Percentiles rank a stretch among this genome's conserved stretches.
These are phyloP conservation scores for Aspergillus transmontanensis DNA, from an alignment of 2,329 filamentous ascomycete species.

Conservation along the genomic window DNA sequence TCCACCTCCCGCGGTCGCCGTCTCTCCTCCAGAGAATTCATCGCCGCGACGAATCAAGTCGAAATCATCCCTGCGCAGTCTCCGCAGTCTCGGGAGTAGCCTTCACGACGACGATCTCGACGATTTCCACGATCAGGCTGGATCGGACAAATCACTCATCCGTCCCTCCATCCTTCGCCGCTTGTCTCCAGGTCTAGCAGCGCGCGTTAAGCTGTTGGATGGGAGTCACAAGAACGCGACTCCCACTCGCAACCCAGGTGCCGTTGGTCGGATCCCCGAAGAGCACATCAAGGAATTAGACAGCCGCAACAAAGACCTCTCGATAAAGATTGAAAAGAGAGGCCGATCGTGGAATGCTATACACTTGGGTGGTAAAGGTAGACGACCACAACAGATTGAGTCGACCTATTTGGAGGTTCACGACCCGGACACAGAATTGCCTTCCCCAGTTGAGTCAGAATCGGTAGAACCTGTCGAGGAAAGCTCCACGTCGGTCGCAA, in stretches of 20 bases:
- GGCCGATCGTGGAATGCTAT: slow-evolving; percentile 41
- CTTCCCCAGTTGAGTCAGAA: slow-evolving; percentile 3
- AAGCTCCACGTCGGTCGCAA: neutral
- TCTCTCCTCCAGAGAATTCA: slow-evolving; percentile 32
- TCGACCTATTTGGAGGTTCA: slow-evolving; percentile 26
- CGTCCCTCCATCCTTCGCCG: slow-evolving; percentile 44
- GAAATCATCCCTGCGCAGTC: slow-evolving; percentile 39
- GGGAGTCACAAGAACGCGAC: slow-evolving; percentile 32
- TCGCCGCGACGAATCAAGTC: slow-evolving; percentile 37
- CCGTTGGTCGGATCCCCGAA: slow-evolving; percentile 44
- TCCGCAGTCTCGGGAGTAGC: slow-evolving; percentile 38
- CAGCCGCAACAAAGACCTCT: slow-evolving; percentile 40
- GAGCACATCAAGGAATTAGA: slow-evolving; percentile 46
- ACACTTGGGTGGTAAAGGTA: slow-evolving; percentile 17
- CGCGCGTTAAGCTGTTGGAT: slow-evolving; percentile 46
- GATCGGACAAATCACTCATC: slow-evolving; percentile 31
- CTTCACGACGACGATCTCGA: slow-evolving; percentile 32
- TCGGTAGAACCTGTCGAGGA: neutral
- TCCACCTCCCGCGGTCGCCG: slow-evolving; percentile 30
- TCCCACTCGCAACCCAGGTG: slow-evolving; percentile 26
- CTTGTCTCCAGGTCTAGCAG: slow-evolving; percentile 45
- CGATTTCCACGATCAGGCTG: slow-evolving; percentile 21
- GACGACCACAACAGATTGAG: slow-evolving; percentile 18
- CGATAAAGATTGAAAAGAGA: slow-evolving; percentile 41
- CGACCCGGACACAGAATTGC: slow-evolving; percentile 11